Percentiles rank a stretch among this genome's conserved stretches.
phyloP scores from a whole-genome alignment of 495 filamentous ascomycete genomes.

The Aspergillus campestris region DNA sequence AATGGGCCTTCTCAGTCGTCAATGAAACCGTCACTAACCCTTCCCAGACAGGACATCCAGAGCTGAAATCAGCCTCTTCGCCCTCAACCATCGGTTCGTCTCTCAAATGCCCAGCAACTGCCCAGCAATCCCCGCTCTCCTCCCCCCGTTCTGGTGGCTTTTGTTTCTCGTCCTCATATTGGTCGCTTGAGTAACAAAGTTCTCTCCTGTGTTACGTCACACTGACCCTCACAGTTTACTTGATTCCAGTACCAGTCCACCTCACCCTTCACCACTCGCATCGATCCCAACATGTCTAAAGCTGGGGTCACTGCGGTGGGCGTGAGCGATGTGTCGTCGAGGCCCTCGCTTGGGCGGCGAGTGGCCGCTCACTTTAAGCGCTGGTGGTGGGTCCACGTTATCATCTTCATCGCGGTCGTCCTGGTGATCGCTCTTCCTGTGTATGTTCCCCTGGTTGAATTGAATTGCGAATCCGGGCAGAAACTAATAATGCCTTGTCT shows the following conservation, averaged over 20 bases:
- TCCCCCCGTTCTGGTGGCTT: neutral
- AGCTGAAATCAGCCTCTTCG: too few relatives aligned
- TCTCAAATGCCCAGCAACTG: too few relatives aligned
- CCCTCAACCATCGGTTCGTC: too few relatives aligned
- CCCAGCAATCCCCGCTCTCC: too few relatives aligned
- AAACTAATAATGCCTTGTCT: neutral
- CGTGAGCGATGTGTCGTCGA: conserved; percentile 4
- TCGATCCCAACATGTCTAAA: conserved; percentile 7
- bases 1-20: too few relatives aligned
- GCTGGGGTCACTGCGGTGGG: conserved; percentile 12
- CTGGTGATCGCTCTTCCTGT: conserved; percentile 55
- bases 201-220: neutral
- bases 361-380: conserved; percentile 40
- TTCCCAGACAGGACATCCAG: too few relatives aligned
- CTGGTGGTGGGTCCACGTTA: conserved; percentile 69
- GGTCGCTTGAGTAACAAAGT: neutral
- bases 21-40: too few relatives aligned
- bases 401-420: conserved; percentile 47
- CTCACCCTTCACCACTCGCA: too few relatives aligned
- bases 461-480: neutral
- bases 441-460: conserved; percentile 39
- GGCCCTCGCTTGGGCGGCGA: conserved; percentile 27
- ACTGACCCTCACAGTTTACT: too few relatives aligned
- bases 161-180: neutral
- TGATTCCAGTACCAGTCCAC: too few relatives aligned